A percentile compares a stretch with the other conserved stretches of the same genome.
These are phyloP conservation scores for Podila horticola DNA, from an alignment of 192 early-diverging fungal genomes.

Conservation along the genomic window DNA sequence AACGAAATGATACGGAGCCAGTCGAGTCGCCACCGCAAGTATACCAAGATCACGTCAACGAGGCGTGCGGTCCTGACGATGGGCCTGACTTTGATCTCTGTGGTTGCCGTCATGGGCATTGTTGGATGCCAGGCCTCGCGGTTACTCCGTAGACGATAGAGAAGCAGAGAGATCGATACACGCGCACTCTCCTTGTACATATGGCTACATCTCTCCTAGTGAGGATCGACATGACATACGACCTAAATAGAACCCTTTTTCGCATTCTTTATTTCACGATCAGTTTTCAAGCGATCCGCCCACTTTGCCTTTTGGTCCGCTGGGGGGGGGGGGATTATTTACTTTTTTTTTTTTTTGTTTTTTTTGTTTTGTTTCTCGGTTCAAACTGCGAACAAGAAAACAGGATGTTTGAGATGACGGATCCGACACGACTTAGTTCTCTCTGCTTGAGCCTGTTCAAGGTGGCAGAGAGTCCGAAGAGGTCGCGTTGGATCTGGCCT, in stretches of 20 bases:
- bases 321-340: no score
- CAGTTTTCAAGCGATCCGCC: no score
- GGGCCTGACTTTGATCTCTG: slow-evolving; percentile 37
- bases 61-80: slow-evolving; percentile 39
- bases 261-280: background rate
- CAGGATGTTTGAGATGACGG: no score
- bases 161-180: background rate
- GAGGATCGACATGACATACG: background rate
- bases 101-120: slow-evolving; percentile 38
- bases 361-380: slow-evolving; percentile 4
- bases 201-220: background rate
- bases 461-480: no score
- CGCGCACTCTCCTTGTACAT: no score
- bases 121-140: slow-evolving; percentile 50
- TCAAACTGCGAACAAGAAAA: no score
- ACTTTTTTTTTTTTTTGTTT: background rate
- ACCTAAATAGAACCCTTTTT: background rate
- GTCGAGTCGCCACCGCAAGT: slow-evolving; percentile 22
- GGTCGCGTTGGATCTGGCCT: no score
- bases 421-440: no score
- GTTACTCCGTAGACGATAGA: slow-evolving; percentile 51
- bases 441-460: no score
- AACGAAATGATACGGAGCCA: slow-evolving; percentile 41
- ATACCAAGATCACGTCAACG: slow-evolving; percentile 48
- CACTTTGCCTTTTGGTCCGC: background rate